phyloP scores from a whole-genome alignment of 495 filamentous ascomycete species.

The Neurospora sublineolata region DNA sequence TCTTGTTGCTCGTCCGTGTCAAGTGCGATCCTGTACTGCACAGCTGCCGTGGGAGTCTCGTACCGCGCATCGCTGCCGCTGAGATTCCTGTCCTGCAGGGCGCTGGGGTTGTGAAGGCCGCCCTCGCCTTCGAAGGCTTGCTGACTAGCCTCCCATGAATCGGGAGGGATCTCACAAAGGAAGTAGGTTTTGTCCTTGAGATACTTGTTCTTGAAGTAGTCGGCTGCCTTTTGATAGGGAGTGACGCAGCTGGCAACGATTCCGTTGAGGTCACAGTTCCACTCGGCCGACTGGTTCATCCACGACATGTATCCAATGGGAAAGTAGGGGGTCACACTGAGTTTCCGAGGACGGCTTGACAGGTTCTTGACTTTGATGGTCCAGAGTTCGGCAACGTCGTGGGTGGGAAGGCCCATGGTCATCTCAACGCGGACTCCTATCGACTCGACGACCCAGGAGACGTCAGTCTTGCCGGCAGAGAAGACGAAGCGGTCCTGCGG shows the following conservation, averaged over 20 bases:
- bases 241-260: constrained; percentile 40
- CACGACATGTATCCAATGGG: constrained; percentile 49
- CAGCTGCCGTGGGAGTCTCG: constrained; percentile 42
- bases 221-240: constrained; percentile 43
- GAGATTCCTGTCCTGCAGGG: constrained; percentile 26
- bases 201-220: constrained; percentile 46
- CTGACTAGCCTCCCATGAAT: constrained; percentile 42
- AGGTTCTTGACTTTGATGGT: constrained; percentile 42
- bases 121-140: constrained; percentile 45
- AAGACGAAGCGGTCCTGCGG: constrained; percentile 38
- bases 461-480: constrained; percentile 43
- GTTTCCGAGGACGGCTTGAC: constrained; percentile 28
- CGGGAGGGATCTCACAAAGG: constrained; percentile 38
- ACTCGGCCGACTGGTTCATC: constrained; percentile 49
- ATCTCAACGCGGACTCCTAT: constrained; percentile 41
- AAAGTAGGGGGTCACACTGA: constrained; percentile 46
- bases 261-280: constrained; percentile 33
- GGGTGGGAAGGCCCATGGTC: constrained; percentile 38
- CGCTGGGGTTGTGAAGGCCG: constrained; percentile 39
- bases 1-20: constrained; percentile 27
- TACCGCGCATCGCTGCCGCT: constrained; percentile 38
- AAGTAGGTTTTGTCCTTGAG: constrained; percentile 49
- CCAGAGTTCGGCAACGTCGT: constrained; percentile 46
- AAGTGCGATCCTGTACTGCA: constrained; percentile 39
- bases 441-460: constrained; percentile 40